These are phyloP conservation scores for Serpula lacrymans DNA, from an alignment of 768 basidiomycete genomes.

Conservation along the genomic window DNA sequence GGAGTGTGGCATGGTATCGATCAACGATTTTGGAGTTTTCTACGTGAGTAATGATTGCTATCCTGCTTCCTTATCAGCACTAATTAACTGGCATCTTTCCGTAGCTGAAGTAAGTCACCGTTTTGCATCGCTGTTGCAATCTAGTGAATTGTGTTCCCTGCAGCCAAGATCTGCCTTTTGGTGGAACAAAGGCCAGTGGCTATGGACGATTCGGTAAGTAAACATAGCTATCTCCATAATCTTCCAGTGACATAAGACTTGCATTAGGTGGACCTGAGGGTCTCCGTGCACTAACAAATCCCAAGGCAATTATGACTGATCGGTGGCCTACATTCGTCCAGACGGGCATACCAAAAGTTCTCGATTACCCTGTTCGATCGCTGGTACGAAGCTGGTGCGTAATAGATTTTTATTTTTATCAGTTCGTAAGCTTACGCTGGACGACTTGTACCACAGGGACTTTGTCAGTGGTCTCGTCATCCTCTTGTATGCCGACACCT, in stretches of 20 bases:
- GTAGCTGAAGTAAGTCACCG: constrained; percentile 61
- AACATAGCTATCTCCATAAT: constrained; percentile 2
- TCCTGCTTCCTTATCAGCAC: constrained; percentile 3
- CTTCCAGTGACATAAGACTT: constrained; percentile 3
- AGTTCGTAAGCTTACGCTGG: constrained; percentile 1
- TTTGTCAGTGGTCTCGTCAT: constrained; percentile 47
- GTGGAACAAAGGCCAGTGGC: constrained; percentile 87
- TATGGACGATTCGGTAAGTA: constrained; percentile 87
- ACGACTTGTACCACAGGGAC: constrained; percentile 34
- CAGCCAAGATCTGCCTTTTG: constrained; percentile 93
- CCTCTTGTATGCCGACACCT: constrained; percentile 47
- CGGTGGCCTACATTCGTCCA: constrained; percentile 80
- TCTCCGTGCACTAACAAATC: constrained; percentile 79
- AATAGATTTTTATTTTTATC: background rate
- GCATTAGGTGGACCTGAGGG: constrained; percentile 86
- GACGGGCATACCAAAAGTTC: constrained; percentile 78
- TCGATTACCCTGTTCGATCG: constrained; percentile 85
- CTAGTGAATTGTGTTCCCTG: constrained; percentile 7
- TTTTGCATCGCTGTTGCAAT: constrained; percentile 10
- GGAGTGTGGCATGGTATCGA: constrained; percentile 95
- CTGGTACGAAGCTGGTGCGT: constrained; percentile 71
- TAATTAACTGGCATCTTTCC: constrained; percentile 13
- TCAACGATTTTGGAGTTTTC: constrained; percentile 92
- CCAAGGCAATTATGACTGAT: constrained; percentile 85
- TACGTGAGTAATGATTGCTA: constrained; percentile 60